Base-by-base conservation (phyloP, 345 rosid species). In the Aquilaria sinensis region DNA sequence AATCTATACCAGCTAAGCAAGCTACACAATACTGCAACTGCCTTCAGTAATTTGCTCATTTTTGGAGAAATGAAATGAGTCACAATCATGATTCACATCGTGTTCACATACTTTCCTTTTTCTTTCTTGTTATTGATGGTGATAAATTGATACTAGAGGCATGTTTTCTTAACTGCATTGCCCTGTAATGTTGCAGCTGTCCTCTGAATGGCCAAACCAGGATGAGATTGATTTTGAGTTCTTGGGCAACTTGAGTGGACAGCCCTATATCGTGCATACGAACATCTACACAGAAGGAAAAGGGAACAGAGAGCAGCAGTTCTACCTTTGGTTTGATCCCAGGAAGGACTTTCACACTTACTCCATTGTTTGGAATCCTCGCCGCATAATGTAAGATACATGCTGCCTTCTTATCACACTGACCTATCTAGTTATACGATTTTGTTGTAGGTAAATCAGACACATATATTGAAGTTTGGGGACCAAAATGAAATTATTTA, bases 151-250 rank as follows among this genome's bases (percentile, higher is more conserved):
- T 60, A 12, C 47, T 9, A 29, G 12, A 58, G 23, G 43, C 23
- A 23, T 57, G 11, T 23, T 53, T 23, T 12, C 23, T 23, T 23
- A 23, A 23, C 23, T 23, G 23, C 23, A 23, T 23, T 23, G 23
- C 23, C 23, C 47, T 33, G 57, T 58, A 11, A 2, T 60, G n/a
- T 64, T 53, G 61, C 75, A 82, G 90, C 66, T 84, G 48, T 82
- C 81, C 2, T 81, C 92, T 0, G 63, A 65, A 70, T 80, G 82
- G 33, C 43, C 64, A 58, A 57, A 68, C n/a, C 78, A 77, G 53
- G 86, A 87, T 52, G 94, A 84, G 72, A 87, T 87, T 54, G 94
- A 85, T 59, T 85, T 87, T 53, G 94, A 87, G 54, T 87, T 87
- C 75, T 55, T 84, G 57, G 93, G 90, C 10, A 87, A 87, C 67